Percentiles rank a stretch among this genome's conserved stretches.
These are phyloP conservation scores for Euphorbia lathyris DNA, from an alignment of 345 rosid genomes.

Conservation along the genomic window DNA sequence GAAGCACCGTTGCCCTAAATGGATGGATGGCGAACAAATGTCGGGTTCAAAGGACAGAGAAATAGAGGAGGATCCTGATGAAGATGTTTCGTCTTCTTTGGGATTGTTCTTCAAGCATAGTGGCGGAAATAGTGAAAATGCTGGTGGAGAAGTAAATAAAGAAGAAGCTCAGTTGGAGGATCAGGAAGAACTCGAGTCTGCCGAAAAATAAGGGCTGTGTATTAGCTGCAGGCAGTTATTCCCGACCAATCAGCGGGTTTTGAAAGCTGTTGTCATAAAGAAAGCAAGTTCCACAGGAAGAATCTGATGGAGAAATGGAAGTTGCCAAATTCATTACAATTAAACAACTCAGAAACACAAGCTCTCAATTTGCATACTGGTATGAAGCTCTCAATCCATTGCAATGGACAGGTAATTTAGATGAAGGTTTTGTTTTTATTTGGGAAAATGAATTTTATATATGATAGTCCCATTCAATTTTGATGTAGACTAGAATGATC, in stretches of 20 bases:
- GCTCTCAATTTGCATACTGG: constrained; percentile 9
- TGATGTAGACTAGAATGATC: constrained; percentile 25
- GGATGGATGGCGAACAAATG: constrained; percentile 51
- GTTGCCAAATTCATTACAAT: background rate
- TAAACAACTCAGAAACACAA: background rate
- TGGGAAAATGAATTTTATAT: background rate
- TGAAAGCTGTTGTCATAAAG: constrained; percentile 3
- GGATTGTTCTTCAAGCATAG: constrained; percentile 57
- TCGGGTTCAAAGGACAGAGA: constrained; percentile 56
- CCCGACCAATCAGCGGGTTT: constrained; percentile 1
- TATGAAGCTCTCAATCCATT: constrained; percentile 13
- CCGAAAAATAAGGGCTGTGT: constrained; percentile 34
- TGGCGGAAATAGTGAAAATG: constrained; percentile 51
- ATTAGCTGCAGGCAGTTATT: background rate
- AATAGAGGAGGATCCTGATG: constrained; percentile 76
- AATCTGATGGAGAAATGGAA: constrained; percentile 2
- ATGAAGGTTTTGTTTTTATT: background rate
- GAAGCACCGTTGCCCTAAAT: constrained; percentile 61
- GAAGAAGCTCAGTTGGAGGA: constrained; percentile 84
- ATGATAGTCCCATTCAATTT: constrained; percentile 21
- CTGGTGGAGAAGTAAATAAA: constrained; percentile 60
- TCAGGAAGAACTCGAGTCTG: constrained; percentile 84
- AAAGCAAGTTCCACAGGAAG: constrained; percentile 2
- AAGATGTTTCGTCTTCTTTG: constrained; percentile 59
- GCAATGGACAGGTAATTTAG: background rate